Percentiles rank a stretch among this genome's conserved stretches.
Evolutionary conservation across 1,139 yeast species (phyloP).

Genomic region (Candida labiduridarum): DNA sequence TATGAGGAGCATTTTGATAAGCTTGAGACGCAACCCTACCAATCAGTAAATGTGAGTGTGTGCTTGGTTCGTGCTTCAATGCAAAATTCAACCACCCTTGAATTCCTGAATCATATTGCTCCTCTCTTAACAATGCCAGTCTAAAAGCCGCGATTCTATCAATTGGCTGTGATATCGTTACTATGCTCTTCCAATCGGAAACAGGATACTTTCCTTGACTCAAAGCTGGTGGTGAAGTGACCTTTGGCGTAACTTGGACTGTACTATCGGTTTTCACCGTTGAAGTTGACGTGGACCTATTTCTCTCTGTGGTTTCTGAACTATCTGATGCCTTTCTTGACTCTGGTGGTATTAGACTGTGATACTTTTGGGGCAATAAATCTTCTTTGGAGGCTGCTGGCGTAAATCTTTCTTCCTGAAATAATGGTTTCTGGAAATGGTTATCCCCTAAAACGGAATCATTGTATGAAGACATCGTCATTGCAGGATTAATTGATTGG

Average conservation of each 20-base stretch:
- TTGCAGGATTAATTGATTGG: slow-evolving; percentile 7
- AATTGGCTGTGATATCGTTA: slow-evolving; percentile 44
- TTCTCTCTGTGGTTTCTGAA: slow-evolving; percentile 5
- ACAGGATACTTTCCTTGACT: slow-evolving; percentile 29
- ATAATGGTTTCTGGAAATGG: slow-evolving; percentile 23
- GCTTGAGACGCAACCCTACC: slow-evolving; percentile 50
- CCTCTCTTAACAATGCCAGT: slow-evolving; percentile 45
- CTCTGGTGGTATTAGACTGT: slow-evolving; percentile 24
- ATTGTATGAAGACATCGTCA: slow-evolving; percentile 14
- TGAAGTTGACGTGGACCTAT: slow-evolving; percentile 6
- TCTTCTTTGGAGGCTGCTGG: slow-evolving; percentile 27
- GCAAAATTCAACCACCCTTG: slow-evolving; percentile 49
- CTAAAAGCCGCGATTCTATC: slow-evolving; percentile 44
- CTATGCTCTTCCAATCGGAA: slow-evolving; percentile 48
- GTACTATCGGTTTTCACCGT: slow-evolving; percentile 1
- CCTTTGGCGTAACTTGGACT: background rate
- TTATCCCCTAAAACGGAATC: slow-evolving; percentile 38
- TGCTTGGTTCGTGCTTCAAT: slow-evolving; percentile 30
- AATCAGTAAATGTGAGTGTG: slow-evolving; percentile 41
- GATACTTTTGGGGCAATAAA: slow-evolving; percentile 19
- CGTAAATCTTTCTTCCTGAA: slow-evolving; percentile 35
- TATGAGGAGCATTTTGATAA: slow-evolving; percentile 50
- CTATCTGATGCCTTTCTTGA: slow-evolving; percentile 10
- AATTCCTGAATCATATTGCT: slow-evolving; percentile 46
- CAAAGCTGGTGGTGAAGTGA: slow-evolving; percentile 6